Evolutionary conservation across 2,329 filamentous ascomycete genomes (phyloP), one percentile per base, ranked within the genome.

Genomic region (Aureobasidium uvarum): DNA sequence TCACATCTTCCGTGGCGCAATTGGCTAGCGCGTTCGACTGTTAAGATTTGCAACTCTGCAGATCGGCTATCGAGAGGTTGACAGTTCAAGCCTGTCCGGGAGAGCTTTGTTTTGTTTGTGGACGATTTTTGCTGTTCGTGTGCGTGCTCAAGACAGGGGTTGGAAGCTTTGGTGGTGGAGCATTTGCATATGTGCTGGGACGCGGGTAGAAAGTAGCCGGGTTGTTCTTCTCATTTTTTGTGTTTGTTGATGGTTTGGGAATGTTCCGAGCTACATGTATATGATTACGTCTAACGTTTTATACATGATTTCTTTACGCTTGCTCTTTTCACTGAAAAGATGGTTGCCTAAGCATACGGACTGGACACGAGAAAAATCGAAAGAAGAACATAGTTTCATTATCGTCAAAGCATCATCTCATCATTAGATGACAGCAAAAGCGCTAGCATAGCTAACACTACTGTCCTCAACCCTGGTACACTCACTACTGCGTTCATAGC

Each of bases 361-460:
- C 3, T 31, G 28, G 28, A 6, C 28, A 31, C 28, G 28, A 28
- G 8, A 31, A 2, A 25, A 31, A 31, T 7, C 8, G 14, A 31
- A 31, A 50, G 10, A 41, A 41, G 5, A 28, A 39, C 16, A 31
- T 36, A 16, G 38, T 20, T 14, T 41, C 36, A 23, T 55, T 28
- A 28, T 56, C 36, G 31, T 56, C 16, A 56, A 43, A 51, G 8
- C 13, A 43, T 20, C 52, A 20, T n/a, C 11, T 20, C 20, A 7
- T n/a, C 23, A 18, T 69, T 58, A 92, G 39, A 92, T 73, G 18
- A 93, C 82, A 10, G 93, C 92, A 81, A 95, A 96, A 3, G 92
- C 95, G 74, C 93, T 94, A 3, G 91, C 92, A 77, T 99, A 99
- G 78, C 93, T 97, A 60, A 99, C 95, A 71, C 93, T 97, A 70